Conservation (phyloP, 1,139 yeast species). For the Geotrichum fermentans region DNA sequence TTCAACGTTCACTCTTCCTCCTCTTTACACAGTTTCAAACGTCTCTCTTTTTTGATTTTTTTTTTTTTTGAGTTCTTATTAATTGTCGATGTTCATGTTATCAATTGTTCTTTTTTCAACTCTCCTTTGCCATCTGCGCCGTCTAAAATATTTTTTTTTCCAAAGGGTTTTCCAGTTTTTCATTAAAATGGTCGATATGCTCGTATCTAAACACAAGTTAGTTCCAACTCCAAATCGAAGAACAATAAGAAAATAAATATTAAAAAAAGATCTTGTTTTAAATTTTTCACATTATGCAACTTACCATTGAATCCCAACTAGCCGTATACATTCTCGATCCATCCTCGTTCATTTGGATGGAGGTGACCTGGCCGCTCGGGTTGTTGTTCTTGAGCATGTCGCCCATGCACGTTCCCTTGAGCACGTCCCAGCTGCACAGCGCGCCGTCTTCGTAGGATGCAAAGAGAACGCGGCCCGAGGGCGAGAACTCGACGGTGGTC, state of each 20-base stretch:
- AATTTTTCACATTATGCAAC: conserved; percentile 6
- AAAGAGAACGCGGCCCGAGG: conserved; percentile 70
- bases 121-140: no score
- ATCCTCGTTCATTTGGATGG: conserved; percentile 64
- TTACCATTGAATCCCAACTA: conserved; percentile 37
- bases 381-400: conserved; percentile 27
- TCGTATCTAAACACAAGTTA: background rate
- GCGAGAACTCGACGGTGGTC: conserved; percentile 65
- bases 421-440: conserved; percentile 73
- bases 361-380: conserved; percentile 51
- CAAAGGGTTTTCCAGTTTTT: background rate
- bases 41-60: no score
- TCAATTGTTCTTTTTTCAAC: no score
- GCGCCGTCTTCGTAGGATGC: conserved; percentile 73
- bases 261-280: no score
- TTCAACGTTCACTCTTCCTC: no score
- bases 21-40: no score
- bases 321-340: conserved; percentile 47
- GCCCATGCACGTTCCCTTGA: conserved; percentile 63
- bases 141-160: background rate
- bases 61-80: no score
- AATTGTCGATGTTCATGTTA: no score
- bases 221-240: background rate
- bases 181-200: background rate
- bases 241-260: no score